Evolutionary conservation across 2,329 filamentous ascomycete species (phyloP), one percentile per base, ranked within the genome.

Genomic region (Fusarium foetens): DNA sequence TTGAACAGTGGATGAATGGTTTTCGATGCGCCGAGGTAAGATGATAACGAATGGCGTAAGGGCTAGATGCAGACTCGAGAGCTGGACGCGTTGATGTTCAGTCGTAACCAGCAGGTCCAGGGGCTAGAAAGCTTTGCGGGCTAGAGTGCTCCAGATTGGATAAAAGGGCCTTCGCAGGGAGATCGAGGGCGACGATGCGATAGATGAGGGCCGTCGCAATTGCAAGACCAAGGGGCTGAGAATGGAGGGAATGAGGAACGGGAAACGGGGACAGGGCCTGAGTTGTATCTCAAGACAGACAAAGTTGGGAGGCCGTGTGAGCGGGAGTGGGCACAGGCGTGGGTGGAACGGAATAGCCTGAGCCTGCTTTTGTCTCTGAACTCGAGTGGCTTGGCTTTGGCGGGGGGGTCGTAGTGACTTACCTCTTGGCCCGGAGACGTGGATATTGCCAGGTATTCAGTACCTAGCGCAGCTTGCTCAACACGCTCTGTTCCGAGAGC

Each of bases 211-310:
- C 53, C 55, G 74, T 77, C 72, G 75, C 76, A 77, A 77, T 77
- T 73, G 75, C 64, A 76, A 62, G 51, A 75, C 62, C 73, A 70
- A 72, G 61, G 66, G 60, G 63, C 68, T 61, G 74, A 52, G 65
- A 68, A 73, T 62, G 66, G 63, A 70, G 63, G 63, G 58, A 67
- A 73, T 73, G 71, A 62, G 61, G 75, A 73, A 75, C 66, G 67
- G 65, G 71, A 67, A 70, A 76, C 60, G 72, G 75, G 75, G 73
- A 72, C 71, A 66, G 66, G 75, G 67, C 68, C 69, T 68, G 58
- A 76, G 73, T 75, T 77, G 75, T 77, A 77, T 77, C 74, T 77
- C 73, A 68, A 73, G 68, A 75, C 75, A 70, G 68, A 75, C 75
- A 68, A 74, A 70, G 72, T 71, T 72, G 73, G 75, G 71, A 75